phyloP scores from a whole-genome alignment of 768 basidiomycete species.

The Lanmaoa pseudosensibilis region DNA sequence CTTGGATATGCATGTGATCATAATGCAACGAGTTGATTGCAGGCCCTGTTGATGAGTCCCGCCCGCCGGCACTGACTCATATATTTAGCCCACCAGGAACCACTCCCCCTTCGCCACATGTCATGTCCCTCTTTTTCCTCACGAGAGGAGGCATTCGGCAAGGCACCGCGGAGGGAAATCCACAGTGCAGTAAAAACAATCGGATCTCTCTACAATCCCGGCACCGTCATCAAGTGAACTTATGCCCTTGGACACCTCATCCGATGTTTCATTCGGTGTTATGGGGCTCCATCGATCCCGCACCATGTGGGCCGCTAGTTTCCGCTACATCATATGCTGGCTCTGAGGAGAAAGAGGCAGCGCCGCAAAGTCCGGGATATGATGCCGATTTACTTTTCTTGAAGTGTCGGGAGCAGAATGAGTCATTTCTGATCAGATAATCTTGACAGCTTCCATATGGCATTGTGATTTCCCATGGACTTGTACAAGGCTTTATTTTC shows the following conservation, averaged over 20 bases:
- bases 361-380: slow-evolving; percentile 33
- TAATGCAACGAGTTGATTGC: neutral
- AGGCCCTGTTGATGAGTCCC: neutral
- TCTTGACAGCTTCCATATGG: slow-evolving; percentile 13
- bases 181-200: neutral
- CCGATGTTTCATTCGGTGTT: neutral
- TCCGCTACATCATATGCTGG: slow-evolving; percentile 12
- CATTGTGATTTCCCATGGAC: slow-evolving; percentile 5
- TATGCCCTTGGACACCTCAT: neutral
- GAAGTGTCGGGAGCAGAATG: slow-evolving; percentile 9
- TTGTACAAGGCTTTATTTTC: slow-evolving; percentile 1
- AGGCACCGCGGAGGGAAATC: neutral
- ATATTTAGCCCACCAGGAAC: slow-evolving; percentile 7
- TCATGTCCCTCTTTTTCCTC: neutral
- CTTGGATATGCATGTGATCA: slow-evolving; percentile 2
- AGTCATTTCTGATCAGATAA: slow-evolving; percentile 15
- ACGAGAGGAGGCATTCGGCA: neutral
- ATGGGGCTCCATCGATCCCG: slow-evolving; percentile 15
- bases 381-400: slow-evolving; percentile 7
- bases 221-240: slow-evolving; percentile 12
- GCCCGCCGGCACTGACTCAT: neutral
- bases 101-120: slow-evolving; percentile 2
- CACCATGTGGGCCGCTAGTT: slow-evolving; percentile 24
- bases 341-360: neutral
- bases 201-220: slow-evolving; percentile 14